A percentile compares a stretch with the other conserved stretches of the same genome.
Evolutionary conservation across 2,329 filamentous ascomycete species (phyloP).

Genomic region (Clarireedia hainanense): DNA sequence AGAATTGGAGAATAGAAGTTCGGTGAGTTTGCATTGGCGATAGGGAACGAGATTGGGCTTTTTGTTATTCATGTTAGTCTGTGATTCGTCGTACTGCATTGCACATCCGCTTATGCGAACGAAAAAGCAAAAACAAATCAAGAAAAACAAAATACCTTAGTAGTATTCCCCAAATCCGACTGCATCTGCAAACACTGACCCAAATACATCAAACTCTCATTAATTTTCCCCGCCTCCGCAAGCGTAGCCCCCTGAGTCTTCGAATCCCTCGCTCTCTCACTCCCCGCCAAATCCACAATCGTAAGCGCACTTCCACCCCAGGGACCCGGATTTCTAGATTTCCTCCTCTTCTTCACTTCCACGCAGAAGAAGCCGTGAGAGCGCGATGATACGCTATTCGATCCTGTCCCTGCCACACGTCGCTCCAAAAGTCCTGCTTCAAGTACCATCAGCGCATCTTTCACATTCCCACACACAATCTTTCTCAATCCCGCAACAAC

Average conservation of each 20-base stretch:
- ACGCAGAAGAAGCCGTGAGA: slow-evolving; percentile 96
- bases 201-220: slow-evolving; percentile 96
- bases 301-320: slow-evolving; percentile 78
- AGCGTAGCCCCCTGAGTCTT: slow-evolving; percentile 91
- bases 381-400: slow-evolving; percentile 85
- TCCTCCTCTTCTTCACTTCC: slow-evolving; percentile 77
- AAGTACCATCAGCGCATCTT: slow-evolving; percentile 81
- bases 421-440: slow-evolving; percentile 85
- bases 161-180: slow-evolving; percentile 65
- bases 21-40: slow-evolving; percentile 77
- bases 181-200: slow-evolving; percentile 97
- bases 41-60: slow-evolving; percentile 69
- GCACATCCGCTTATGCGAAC: neutral
- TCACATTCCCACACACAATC: slow-evolving; percentile 72
- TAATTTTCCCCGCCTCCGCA: slow-evolving; percentile 95
- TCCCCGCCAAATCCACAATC: slow-evolving; percentile 87
- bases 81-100: slow-evolving; percentile 8
- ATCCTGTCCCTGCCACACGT: slow-evolving; percentile 81
- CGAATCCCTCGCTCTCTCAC: slow-evolving; percentile 84
- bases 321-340: slow-evolving; percentile 41
- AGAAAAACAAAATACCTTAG: slow-evolving; percentile 51
- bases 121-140: no score
- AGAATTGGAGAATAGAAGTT: slow-evolving; percentile 80
- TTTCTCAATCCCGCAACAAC: slow-evolving; percentile 89
- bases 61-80: slow-evolving; percentile 2